Base-by-base conservation (phyloP, 306 rosid genomes). In the Mimosa pudica region DNA sequence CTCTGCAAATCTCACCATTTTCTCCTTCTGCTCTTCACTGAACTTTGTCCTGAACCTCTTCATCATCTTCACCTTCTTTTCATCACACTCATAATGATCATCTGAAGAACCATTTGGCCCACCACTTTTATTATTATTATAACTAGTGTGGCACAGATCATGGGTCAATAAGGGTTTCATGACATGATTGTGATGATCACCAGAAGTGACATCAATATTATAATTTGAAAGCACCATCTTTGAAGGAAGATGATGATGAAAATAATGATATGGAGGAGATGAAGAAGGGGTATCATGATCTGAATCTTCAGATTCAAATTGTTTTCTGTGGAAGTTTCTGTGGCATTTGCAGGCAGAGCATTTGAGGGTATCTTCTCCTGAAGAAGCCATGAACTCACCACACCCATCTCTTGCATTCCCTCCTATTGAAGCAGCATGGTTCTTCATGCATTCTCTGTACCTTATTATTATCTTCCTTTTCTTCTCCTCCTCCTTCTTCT, bases 11-110 rank as follows among this genome's bases (percentile, higher is more conserved):
- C 13, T 64, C 62, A 71, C 8, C 94, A 90, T 73, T 82, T 81
- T 90, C 77, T 84, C 94, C 83, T 90, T 90, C 81, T 90, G 94
- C 68, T 90, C 91, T 69, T 70, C 84, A 42, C 82, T 90, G 81
- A 90, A 90, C 81, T 90, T 90, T 3, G 91, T 88, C 82, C 91
- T 81, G 72, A 79, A 55, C 84, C 94, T 85, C 90, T 77, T 84
- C 64, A 48, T 54, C 51, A 62, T 44, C 58, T 11, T 49, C 55
- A 49, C 14, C 55, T 8, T 78, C 45, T 49, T 32, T 10, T 71
- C 87, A 61, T 81, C 75, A 73, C 42, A 32, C 44, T 80, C 74
- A 14, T 61, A 70, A 14, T 61, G 45, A 73, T 88, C 84, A 73
- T 88, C 84, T 72, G 83, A 81, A 66, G 80, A 81, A 71, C 73